Conservation (phyloP, 2,329 filamentous ascomycete species). For the Beauveria sp. region DNA sequence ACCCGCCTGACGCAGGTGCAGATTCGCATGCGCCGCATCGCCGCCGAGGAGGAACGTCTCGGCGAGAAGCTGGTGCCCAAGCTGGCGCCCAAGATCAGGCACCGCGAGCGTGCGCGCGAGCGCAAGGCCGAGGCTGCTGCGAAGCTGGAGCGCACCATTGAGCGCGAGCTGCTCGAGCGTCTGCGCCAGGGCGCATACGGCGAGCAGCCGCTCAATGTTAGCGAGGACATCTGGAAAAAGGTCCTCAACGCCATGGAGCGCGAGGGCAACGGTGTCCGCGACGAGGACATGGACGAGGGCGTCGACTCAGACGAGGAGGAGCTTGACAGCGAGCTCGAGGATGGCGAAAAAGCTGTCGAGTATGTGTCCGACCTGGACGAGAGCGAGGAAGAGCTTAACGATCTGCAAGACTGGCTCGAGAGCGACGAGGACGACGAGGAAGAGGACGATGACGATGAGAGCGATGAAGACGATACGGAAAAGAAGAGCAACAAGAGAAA, state of each 20-base stretch:
- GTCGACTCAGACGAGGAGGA: conserved; percentile 70
- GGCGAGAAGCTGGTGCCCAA: conserved; percentile 85
- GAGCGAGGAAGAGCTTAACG: conserved; percentile 68
- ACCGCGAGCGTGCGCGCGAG: conserved; percentile 68
- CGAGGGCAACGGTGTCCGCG: conserved; percentile 71
- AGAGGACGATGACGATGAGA: conserved; percentile 52
- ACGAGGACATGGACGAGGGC: conserved; percentile 84
- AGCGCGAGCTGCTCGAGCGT: conserved; percentile 87
- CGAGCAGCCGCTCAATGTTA: conserved; percentile 88
- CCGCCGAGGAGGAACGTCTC: conserved; percentile 80
- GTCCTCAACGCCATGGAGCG: conserved; percentile 86
- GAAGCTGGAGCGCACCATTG: conserved; percentile 92
- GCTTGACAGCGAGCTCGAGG: conserved; percentile 58
- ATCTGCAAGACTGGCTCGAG: conserved; percentile 89
- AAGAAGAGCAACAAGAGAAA: conserved; percentile 50
- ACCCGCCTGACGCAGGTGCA: conserved; percentile 88
- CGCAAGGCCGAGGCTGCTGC: conserved; percentile 74
- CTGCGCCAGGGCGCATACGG: conserved; percentile 90
- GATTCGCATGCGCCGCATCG: conserved; percentile 70
- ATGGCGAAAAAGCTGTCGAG: conserved; percentile 74
- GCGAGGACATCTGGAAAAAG: conserved; percentile 94
- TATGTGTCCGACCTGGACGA: conserved; percentile 90
- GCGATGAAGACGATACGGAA: conserved; percentile 49
- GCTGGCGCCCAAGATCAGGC: conserved; percentile 80
- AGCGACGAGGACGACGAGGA: conserved; percentile 54